Percentiles rank a stretch among this genome's conserved stretches.
Conservation (phyloP, 768 basidiomycete genomes). For the Termitomyces sp. region DNA sequence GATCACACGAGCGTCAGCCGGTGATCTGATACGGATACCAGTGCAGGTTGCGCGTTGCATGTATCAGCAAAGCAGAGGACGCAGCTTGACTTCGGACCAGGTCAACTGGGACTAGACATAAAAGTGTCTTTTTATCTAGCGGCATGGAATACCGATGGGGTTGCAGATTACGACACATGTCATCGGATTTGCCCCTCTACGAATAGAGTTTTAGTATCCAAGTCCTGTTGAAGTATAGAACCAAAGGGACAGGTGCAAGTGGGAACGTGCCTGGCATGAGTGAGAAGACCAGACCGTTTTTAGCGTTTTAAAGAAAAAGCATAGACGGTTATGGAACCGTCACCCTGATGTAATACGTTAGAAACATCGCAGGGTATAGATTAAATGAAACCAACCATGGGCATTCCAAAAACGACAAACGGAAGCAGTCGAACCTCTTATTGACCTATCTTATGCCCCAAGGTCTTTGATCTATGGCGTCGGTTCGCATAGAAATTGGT, state of each 20-base stretch:
- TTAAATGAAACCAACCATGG: background rate
- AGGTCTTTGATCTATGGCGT: too few relatives aligned
- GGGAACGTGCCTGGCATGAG: constrained; percentile 29
- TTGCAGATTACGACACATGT: constrained; percentile 33
- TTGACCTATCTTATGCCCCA: too few relatives aligned
- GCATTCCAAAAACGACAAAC: background rate
- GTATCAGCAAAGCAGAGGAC: constrained; percentile 12
- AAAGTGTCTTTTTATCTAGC: constrained; percentile 29
- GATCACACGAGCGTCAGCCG: constrained; percentile 50
- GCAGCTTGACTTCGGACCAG: background rate
- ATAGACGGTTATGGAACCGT: background rate
- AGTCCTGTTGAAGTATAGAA: constrained; percentile 20
- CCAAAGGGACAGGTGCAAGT: constrained; percentile 27
- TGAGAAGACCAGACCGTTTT: constrained; percentile 5
- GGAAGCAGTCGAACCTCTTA: background rate
- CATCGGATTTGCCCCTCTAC: constrained; percentile 26
- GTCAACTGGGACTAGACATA: constrained; percentile 8
- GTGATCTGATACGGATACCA: constrained; percentile 45
- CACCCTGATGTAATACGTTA: background rate
- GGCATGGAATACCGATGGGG: constrained; percentile 35
- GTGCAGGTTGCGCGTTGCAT: constrained; percentile 50
- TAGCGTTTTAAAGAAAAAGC: background rate
- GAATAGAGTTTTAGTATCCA: constrained; percentile 48
- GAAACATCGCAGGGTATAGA: background rate
- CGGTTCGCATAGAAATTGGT: too few relatives aligned